Percentiles rank a stretch among this genome's conserved stretches.
These are phyloP conservation scores for Penicillium palitans DNA, from an alignment of 2,329 filamentous ascomycete species.

Conservation along the genomic window DNA sequence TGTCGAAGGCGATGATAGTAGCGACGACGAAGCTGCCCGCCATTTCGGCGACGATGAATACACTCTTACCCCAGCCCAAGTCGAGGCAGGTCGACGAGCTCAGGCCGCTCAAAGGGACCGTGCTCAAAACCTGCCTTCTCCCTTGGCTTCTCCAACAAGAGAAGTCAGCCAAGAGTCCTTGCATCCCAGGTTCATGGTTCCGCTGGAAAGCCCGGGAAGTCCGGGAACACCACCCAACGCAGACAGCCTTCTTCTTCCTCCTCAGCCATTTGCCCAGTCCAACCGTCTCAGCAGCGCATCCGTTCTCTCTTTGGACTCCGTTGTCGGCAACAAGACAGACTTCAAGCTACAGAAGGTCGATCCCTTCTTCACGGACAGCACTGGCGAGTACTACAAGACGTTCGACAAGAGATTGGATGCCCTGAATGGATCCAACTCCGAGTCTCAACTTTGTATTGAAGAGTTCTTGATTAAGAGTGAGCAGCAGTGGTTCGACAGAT, in stretches of 20 bases:
- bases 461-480: slow-evolving; percentile 65
- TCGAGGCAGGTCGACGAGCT: slow-evolving; percentile 37
- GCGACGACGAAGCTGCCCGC: slow-evolving; percentile 38
- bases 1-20: slow-evolving; percentile 36
- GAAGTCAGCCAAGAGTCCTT: slow-evolving; percentile 28
- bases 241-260: slow-evolving; percentile 33
- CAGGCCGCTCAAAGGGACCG: slow-evolving; percentile 24
- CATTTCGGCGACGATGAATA: slow-evolving; percentile 44
- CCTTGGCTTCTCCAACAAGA: slow-evolving; percentile 2
- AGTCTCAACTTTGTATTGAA: slow-evolving; percentile 62
- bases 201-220: slow-evolving; percentile 27
- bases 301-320: slow-evolving; percentile 56
- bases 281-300: slow-evolving; percentile 46
- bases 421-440: slow-evolving; percentile 59
- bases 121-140: slow-evolving; percentile 6
- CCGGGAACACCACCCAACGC: slow-evolving; percentile 33
- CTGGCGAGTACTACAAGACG: slow-evolving; percentile 59
- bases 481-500: slow-evolving; percentile 64
- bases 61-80: slow-evolving; percentile 40
- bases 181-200: slow-evolving; percentile 18
- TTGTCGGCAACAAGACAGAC: slow-evolving; percentile 62
- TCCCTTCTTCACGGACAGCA: slow-evolving; percentile 66
- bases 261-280: slow-evolving; percentile 29
- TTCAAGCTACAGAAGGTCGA: slow-evolving; percentile 66
- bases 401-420: slow-evolving; percentile 59